Percentiles rank a stretch among this genome's conserved stretches.
phyloP scores from a whole-genome alignment of 78 protist genomes.

The Dictyostelium purpureum region DNA sequence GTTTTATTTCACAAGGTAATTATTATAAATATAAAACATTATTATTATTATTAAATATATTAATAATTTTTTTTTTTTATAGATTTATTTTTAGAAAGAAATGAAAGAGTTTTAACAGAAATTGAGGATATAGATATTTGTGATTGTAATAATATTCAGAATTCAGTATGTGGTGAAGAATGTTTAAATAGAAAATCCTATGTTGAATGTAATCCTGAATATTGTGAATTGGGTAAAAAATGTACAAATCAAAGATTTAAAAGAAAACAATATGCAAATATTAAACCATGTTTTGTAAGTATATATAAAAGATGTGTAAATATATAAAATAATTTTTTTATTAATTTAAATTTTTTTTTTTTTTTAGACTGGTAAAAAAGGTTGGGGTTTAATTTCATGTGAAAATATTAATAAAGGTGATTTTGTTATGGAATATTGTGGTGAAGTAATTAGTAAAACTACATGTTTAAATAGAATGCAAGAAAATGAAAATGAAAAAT shows the following conservation, averaged over 20 bases:
- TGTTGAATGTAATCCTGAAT: constrained; percentile 52
- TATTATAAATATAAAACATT: too few relatives aligned
- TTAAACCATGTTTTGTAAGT: constrained; percentile 62
- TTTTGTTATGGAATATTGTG: constrained; percentile 87
- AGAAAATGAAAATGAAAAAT: constrained; percentile 42
- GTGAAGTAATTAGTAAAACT: constrained; percentile 79
- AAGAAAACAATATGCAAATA: constrained; percentile 37
- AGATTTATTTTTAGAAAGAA: constrained; percentile 72
- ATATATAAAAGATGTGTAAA: neutral
- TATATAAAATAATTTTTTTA: neutral
- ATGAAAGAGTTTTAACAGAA: neutral
- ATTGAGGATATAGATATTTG: constrained; percentile 45
- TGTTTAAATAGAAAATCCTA: constrained; percentile 67
- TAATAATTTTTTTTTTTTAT: neutral
- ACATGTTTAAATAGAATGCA: constrained; percentile 43
- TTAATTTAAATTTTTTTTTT: neutral
- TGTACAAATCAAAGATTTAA: constrained; percentile 80
- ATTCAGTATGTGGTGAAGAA: constrained; percentile 44
- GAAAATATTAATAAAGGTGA: constrained; percentile 22
- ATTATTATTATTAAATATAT: too few relatives aligned
- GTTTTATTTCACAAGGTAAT: constrained; percentile 33
- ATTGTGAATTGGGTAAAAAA: constrained; percentile 40
- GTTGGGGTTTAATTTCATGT: constrained; percentile 81
- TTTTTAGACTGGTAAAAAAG: constrained; percentile 72
- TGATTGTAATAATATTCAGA: neutral